These are phyloP conservation scores for Suillus fuscotomentosus DNA, from an alignment of 768 basidiomycete genomes.

Conservation along the genomic window DNA sequence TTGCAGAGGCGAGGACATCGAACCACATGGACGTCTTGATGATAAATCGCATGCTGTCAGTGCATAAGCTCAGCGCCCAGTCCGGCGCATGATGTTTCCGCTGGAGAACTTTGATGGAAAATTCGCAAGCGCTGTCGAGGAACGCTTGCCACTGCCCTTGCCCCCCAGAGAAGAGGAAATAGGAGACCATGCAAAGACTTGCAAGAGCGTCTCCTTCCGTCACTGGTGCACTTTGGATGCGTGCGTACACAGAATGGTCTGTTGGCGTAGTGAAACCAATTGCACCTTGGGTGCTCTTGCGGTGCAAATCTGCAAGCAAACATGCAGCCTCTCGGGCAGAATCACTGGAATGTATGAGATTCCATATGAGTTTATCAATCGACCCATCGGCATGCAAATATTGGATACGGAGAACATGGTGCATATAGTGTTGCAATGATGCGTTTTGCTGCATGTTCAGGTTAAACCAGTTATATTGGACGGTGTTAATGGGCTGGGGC, in stretches of 20 bases:
- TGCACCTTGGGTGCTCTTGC: constrained; percentile 27
- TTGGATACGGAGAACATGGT: constrained; percentile 62
- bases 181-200: constrained; percentile 72
- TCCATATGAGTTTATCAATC: constrained; percentile 47
- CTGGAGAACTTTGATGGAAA: constrained; percentile 51
- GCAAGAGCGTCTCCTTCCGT: constrained; percentile 76
- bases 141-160: constrained; percentile 67
- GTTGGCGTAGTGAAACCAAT: constrained; percentile 16
- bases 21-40: constrained; percentile 88
- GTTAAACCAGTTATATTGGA: constrained; percentile 9
- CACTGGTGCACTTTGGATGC: constrained; percentile 20
- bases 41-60: constrained; percentile 62
- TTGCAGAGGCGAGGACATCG: constrained; percentile 77
- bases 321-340: constrained; percentile 58
- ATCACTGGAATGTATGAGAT: constrained; percentile 44
- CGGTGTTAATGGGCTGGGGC: constrained; percentile 2
- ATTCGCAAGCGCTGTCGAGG: constrained; percentile 58
- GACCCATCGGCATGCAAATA: constrained; percentile 63
- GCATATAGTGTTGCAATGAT: constrained; percentile 48
- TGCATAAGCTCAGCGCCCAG: constrained; percentile 44
- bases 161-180: constrained; percentile 78
- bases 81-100: constrained; percentile 36
- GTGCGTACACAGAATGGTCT: constrained; percentile 24
- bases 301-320: constrained; percentile 61
- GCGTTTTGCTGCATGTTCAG: constrained; percentile 20